Conservation (phyloP, 2,329 filamentous ascomycete species). For the Aphanocladium album region DNA sequence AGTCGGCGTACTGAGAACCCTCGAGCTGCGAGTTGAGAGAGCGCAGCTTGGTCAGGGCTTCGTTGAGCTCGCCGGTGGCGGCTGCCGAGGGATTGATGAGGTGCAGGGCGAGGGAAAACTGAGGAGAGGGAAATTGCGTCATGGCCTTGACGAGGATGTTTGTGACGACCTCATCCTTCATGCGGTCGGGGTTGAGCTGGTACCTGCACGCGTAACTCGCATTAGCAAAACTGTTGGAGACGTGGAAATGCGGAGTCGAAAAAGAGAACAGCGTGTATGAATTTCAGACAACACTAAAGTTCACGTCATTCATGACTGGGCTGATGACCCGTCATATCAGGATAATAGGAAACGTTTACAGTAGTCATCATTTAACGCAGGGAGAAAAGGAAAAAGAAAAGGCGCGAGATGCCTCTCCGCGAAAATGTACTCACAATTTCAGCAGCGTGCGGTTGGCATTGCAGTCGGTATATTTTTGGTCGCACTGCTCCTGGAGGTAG, state of each 20-base stretch:
- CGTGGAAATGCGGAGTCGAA: background rate
- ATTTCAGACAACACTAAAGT: constrained; percentile 30
- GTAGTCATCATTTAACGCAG: constrained; percentile 61
- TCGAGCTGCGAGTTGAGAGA: constrained; percentile 82
- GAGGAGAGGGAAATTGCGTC: constrained; percentile 92
- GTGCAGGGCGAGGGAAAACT: constrained; percentile 91
- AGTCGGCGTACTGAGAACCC: constrained; percentile 81
- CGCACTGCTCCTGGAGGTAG: constrained; percentile 92
- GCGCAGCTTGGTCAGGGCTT: constrained; percentile 85
- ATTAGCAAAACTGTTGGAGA: background rate
- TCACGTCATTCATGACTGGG: constrained; percentile 58
- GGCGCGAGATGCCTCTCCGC: background rate
- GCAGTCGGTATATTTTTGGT: constrained; percentile 88
- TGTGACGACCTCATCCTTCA: constrained; percentile 94
- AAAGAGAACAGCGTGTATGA: background rate
- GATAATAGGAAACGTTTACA: constrained; percentile 97
- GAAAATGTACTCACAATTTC: constrained; percentile 74
- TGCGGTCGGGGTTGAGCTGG: constrained; percentile 98
- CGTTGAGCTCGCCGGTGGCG: constrained; percentile 67
- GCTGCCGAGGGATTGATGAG: constrained; percentile 78
- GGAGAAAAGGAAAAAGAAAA: constrained; percentile 14
- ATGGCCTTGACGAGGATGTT: constrained; percentile 98
- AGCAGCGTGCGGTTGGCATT: constrained; percentile 94
- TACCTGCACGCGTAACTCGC: constrained; percentile 55
- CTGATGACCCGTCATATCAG: constrained; percentile 61